A percentile compares a stretch with the other conserved stretches of the same genome.
Evolutionary conservation across 805 yeast species (phyloP).

Genomic region (Metschnikowia lunata): DNA sequence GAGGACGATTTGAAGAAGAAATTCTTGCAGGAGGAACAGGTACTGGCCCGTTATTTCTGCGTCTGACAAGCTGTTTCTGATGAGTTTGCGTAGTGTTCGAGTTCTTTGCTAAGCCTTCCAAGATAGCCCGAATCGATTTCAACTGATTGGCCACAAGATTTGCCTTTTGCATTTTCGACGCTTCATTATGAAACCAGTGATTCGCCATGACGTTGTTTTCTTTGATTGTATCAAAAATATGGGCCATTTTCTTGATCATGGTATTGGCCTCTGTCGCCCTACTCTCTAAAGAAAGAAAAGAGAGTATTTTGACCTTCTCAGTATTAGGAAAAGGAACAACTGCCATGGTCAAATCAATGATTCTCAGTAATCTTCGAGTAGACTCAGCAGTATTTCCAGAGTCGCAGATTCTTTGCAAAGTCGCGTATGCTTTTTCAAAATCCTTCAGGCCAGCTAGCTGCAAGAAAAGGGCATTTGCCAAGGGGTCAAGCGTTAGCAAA

Average conservation of each 20-base stretch:
- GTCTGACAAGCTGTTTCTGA: slow-evolving; percentile 10
- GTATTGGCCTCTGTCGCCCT: slow-evolving; percentile 29
- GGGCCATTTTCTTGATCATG: slow-evolving; percentile 32
- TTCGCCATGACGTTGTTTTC: slow-evolving; percentile 32
- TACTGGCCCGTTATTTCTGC: not conserved
- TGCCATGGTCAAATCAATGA: slow-evolving; percentile 46
- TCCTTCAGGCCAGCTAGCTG: slow-evolving; percentile 50
- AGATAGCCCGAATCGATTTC: slow-evolving; percentile 45
- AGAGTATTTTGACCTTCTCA: slow-evolving; percentile 39
- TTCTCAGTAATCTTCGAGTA: slow-evolving; percentile 22
- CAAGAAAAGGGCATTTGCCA: slow-evolving; percentile 53
- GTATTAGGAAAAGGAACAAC: slow-evolving; percentile 47
- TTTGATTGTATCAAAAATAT: slow-evolving; percentile 34
- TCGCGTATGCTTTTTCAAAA: slow-evolving; percentile 42
- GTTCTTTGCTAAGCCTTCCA: slow-evolving; percentile 42
- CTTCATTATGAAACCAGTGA: slow-evolving; percentile 47
- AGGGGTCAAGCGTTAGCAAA: slow-evolving; percentile 52
- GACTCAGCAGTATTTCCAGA: slow-evolving; percentile 18
- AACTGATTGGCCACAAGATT: slow-evolving; percentile 52
- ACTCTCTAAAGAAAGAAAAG: slow-evolving; percentile 26
- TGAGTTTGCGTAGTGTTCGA: slow-evolving; percentile 5
- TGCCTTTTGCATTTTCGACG: slow-evolving; percentile 49
- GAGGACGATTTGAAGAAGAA: not conserved
- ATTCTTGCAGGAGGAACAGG: slow-evolving; percentile 3
- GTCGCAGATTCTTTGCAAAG: slow-evolving; percentile 26